These are phyloP conservation scores for Talaromyces verruculosus DNA, from an alignment of 2,329 filamentous ascomycete species.

Conservation along the genomic window DNA sequence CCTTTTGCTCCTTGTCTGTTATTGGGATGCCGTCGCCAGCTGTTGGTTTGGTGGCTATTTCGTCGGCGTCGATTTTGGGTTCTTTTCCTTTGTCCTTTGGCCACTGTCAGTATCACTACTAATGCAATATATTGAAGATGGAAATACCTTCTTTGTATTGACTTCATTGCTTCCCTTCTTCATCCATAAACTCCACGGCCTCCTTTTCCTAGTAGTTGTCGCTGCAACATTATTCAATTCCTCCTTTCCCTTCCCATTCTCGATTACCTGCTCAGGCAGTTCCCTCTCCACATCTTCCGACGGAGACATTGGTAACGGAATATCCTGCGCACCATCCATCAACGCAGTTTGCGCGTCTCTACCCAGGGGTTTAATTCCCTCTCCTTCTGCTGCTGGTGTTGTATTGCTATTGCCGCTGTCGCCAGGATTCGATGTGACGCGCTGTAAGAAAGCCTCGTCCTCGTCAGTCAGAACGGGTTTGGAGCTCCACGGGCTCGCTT, in stretches of 20 bases:
- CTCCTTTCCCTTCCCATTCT: constrained; percentile 16
- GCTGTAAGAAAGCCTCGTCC: constrained; percentile 58
- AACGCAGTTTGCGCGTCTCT: constrained; percentile 50
- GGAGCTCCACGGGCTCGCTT: constrained; percentile 35
- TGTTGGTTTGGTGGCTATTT: constrained; percentile 32
- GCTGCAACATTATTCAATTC: not conserved
- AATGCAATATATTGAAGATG: not conserved
- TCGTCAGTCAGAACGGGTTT: constrained; percentile 58
- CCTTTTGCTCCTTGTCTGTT: constrained; percentile 47
- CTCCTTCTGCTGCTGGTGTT: not conserved
- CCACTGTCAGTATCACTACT: not conserved
- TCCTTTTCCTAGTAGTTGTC: constrained; percentile 18
- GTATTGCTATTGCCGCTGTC: constrained; percentile 27
- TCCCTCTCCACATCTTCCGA: constrained; percentile 41
- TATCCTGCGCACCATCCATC: constrained; percentile 49
- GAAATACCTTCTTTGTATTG: constrained; percentile 24
- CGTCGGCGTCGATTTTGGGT: constrained; percentile 31
- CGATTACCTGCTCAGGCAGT: constrained; percentile 24
- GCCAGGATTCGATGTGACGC: constrained; percentile 49
- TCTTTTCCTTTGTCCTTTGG: constrained; percentile 24
- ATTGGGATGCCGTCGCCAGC: constrained; percentile 28
- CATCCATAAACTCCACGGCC: constrained; percentile 33
- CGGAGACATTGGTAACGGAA: constrained; percentile 54
- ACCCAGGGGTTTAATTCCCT: constrained; percentile 24
- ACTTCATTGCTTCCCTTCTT: constrained; percentile 32